Evolutionary conservation across 75 land plant species (phyloP), one percentile per base, ranked within the genome.

Genomic region (Pinus tabuliformis): DNA sequence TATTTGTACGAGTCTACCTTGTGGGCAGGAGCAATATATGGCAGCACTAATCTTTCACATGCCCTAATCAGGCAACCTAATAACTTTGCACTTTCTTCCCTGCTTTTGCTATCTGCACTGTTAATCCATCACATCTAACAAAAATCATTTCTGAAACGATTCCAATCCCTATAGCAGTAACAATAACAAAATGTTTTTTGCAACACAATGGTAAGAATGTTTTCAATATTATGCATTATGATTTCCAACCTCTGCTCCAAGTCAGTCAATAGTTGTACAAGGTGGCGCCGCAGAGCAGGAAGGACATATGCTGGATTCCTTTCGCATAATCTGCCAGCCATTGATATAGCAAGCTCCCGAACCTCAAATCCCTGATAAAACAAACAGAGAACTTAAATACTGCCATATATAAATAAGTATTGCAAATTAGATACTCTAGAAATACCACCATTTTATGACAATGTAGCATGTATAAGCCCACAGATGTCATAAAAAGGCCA

Each of bases 291-390:
- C 64, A 97, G 89, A 58, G 99, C 99, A 37, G 99, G 99, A 75
- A 92, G 92, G 76, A 95, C 98, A 87, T 97, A 92, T 57, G 99
- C 99, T 70, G 99, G 98, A 83, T 97, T 97, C 73, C 87, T 93
- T 72, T 92, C 98, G 28, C 95, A 91, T 70, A 97, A 80, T 65
- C 94, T 88, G 16, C 99, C 99, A 81, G 98, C 88, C 78, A 95
- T 88, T 3, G 87, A 84, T 57, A 97, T 97, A n/a, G 98, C 88
- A 59, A 87, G 84, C 72, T 85, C 90, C 49, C 94, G 82, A 65
- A 97, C 96, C 37, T 86, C 92, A 81, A 83, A 88, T 64, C 90
- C 91, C 99, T 97, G 57, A 58, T 60, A 49, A 37, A 60, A 73
- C 58, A 73, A 63, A 78, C 16, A 56, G 0, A 16, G 52, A 60